These are phyloP conservation scores for Pythium dissotocum DNA, from an alignment of 352 stramenopile genomes.

Conservation along the genomic window DNA sequence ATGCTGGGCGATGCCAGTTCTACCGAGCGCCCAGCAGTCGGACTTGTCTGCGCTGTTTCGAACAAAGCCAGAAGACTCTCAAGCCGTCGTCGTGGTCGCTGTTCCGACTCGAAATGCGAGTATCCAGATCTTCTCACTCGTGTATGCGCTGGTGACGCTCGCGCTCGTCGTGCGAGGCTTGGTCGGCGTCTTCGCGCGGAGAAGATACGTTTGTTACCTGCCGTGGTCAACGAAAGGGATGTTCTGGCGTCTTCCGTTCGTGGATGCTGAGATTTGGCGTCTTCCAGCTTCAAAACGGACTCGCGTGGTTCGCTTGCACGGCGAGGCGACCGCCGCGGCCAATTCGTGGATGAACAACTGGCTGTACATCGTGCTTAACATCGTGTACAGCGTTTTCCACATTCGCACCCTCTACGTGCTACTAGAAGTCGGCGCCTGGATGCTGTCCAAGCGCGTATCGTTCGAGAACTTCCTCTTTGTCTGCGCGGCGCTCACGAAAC, in stretches of 20 bases:
- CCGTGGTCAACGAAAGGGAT: background rate
- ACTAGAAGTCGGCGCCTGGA: slow-evolving; percentile 44
- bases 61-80: background rate
- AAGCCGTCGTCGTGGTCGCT: slow-evolving; percentile 3
- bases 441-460: slow-evolving; percentile 44
- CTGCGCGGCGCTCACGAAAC: slow-evolving; percentile 39
- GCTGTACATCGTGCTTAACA: slow-evolving; percentile 55
- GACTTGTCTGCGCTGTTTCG: background rate
- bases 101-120: slow-evolving; percentile 3
- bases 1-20: slow-evolving; percentile 1
- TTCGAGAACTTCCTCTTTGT: slow-evolving; percentile 57
- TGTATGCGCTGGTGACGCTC: slow-evolving; percentile 32
- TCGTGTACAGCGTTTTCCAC: slow-evolving; percentile 43
- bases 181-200: background rate
- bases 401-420: slow-evolving; percentile 45
- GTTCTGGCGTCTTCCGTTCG: background rate
- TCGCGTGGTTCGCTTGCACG: slow-evolving; percentile 34
- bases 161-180: slow-evolving; percentile 27
- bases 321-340: slow-evolving; percentile 44
- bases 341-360: slow-evolving; percentile 68
- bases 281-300: background rate
- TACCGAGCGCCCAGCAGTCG: too few species aligned
- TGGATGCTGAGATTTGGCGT: background rate
- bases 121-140: slow-evolving; percentile 21
- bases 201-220: background rate